Evolutionary conservation across 2,329 filamentous ascomycete genomes (phyloP), one percentile per base, ranked within the genome.

Genomic region (Colletotrichum musae): DNA sequence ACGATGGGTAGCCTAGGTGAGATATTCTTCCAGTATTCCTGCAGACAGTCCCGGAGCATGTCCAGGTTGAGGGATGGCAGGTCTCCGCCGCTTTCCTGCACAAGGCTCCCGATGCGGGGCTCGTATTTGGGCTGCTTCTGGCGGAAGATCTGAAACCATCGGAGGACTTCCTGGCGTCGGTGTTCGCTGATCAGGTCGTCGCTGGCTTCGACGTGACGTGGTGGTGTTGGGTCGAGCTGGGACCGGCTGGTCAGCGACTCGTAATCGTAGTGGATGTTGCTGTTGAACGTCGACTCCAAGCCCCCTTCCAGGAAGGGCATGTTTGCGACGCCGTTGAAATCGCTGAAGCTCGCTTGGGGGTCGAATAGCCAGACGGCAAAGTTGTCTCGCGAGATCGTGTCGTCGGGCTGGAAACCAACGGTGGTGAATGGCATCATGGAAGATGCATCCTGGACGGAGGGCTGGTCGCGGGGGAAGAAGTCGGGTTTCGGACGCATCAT

Each of bases 11-110:
- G 83, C 72, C 97, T 93, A 7, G 93, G 91, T 71, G 95, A 94
- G 64, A 97, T 93, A 75, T 93, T 89, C 59, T 92, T 89, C 94
- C 94, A 98, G 79, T 94, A 98, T 52, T 93, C 93, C n/a, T 89
- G 88, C 70, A 95, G 88, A 75, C 95, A 97, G 15, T 92, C 92
- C 75, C 94, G 91, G 87, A 97, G 91, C 89, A 95, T 95, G 57
- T 93, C 90, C 58, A 94, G 79, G 76, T 89, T 94, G 71, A 97
- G 82, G 1, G 77, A 80, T 0, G 84, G 82, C 6, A 83, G 64
- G 71, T 86, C 84, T n/a, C 80, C 82, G 13, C 76, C 79, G 39
- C 77, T 78, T 36, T 84, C 81, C 6, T 79, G 80, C 71, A 80
- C 77, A 24, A 74, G 57, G 56, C 52, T 54, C 5, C 67, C 54